Evolutionary conservation across 148 eudicot species (phyloP).

Genomic region (Cornus kousa): DNA sequence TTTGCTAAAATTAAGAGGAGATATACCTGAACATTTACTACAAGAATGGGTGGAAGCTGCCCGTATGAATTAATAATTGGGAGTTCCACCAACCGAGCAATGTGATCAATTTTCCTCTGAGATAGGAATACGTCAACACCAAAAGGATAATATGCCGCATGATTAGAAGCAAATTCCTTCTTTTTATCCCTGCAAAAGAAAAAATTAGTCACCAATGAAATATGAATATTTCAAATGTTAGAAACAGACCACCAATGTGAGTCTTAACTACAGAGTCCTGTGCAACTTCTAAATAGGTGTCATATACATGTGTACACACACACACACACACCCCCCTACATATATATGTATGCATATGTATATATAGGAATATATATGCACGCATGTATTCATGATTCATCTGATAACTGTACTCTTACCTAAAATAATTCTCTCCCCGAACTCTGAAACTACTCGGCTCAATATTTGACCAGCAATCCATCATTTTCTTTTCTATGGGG

Average conservation of each 20-base stretch:
- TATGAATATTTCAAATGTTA: not conserved
- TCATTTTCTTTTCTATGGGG: conserved; percentile 69
- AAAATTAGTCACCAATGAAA: not conserved
- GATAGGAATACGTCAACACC: conserved; percentile 88
- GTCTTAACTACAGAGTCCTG: not conserved
- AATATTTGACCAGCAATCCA: conserved; percentile 81
- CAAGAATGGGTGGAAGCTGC: conserved; percentile 81
- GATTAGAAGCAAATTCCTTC: conserved; percentile 76
- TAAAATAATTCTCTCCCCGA: conserved; percentile 74
- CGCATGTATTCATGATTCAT: not conserved
- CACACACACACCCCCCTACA: no score
- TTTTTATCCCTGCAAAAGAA: conserved; percentile 73
- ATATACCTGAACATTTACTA: conserved; percentile 89
- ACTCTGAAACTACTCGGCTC: conserved; percentile 75
- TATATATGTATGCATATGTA: not conserved
- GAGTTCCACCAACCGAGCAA: conserved; percentile 85
- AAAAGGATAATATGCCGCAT: conserved; percentile 84
- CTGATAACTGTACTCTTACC: conserved; percentile 36
- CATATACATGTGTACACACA: not conserved
- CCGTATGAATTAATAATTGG: conserved; percentile 52
- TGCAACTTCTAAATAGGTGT: not conserved
- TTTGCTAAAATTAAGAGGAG: not conserved
- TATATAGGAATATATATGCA: not conserved
- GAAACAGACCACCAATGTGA: no score
- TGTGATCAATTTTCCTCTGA: conserved; percentile 80